These are phyloP conservation scores for Stentor coeruleus DNA, from an alignment of 73 alveolate genomes.

Conservation along the genomic window DNA sequence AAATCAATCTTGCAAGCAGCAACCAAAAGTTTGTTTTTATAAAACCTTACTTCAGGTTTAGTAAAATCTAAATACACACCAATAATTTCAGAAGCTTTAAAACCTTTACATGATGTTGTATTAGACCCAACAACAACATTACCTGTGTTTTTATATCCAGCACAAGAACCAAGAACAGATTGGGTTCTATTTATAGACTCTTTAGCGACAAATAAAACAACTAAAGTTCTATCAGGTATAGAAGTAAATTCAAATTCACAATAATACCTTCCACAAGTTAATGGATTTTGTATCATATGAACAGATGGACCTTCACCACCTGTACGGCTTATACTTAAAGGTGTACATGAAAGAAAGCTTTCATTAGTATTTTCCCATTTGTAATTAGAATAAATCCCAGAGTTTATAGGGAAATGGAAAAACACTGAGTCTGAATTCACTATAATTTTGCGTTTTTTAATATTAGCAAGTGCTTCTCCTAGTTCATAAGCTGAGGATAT, in stretches of 20 bases:
- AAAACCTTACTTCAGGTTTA: background rate
- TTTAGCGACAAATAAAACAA: background rate
- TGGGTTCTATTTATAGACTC: background rate
- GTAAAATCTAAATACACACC: background rate
- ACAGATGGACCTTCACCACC: constrained; percentile 1
- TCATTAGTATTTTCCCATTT: constrained; percentile 11
- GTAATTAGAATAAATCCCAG: background rate
- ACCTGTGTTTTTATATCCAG: background rate
- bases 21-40: background rate
- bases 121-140: background rate
- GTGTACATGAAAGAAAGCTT: background rate
- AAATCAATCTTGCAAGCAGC: background rate
- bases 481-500: background rate
- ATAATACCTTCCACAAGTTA: background rate
- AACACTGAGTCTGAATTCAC: background rate
- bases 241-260: background rate
- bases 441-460: background rate
- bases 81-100: background rate
- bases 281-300: background rate
- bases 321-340: background rate
- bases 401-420: constrained; percentile 23
- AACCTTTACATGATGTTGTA: background rate
- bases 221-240: background rate
- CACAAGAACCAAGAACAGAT: background rate
- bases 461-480: background rate